Evolutionary conservation across 345 rosid genomes (phyloP), one percentile per base, ranked within the genome.

Genomic region (Eucalyptus sp.): DNA sequence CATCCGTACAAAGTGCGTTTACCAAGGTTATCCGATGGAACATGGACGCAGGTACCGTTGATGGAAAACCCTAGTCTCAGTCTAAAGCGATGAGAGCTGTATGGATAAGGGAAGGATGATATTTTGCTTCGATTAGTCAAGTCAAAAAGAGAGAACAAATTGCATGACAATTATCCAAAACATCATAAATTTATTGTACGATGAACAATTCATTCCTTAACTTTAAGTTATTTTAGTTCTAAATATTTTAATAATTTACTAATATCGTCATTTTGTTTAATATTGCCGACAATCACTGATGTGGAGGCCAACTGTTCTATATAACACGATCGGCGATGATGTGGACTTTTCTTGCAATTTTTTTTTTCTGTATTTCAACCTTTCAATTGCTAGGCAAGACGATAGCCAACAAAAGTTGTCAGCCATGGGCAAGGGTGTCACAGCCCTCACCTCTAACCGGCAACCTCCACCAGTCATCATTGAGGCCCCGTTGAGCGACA

Each of bases 291-390:
- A 62, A 62, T 60, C 13, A 6, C 68, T 27, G 0, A 27, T 12
- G 58, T 18, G 4, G 24, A 52, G 58, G 10, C 4, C 7, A 7
- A 52, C 2, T 52, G 0, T 52, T 52, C 10, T 0, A 52, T 52
- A 18, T 52, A 52, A 2, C 0, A 8, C 0, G 0, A 18, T 52
- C 0, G 2, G 1, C 0, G 0, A 52, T 52, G 2, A 52, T 18
- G 4, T 52, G 25, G 58, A 52, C 10, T 52, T 52, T 52, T 52
- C 58, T 52, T 52, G 10, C 56, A 52, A 18, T 6, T 50, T 51
- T 16, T 15, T 52, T 52, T 52, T 52, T 52, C 22, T 52, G 25
- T 52, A 7, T 52, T 52, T 20, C 10, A 52, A 52, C 8, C 58
- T 52, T 20, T 52, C 25, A 52, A 52, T 52, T 20, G 25, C 58